phyloP scores from a whole-genome alignment of 163 green algal species.

The Scenedesmus sp. region DNA sequence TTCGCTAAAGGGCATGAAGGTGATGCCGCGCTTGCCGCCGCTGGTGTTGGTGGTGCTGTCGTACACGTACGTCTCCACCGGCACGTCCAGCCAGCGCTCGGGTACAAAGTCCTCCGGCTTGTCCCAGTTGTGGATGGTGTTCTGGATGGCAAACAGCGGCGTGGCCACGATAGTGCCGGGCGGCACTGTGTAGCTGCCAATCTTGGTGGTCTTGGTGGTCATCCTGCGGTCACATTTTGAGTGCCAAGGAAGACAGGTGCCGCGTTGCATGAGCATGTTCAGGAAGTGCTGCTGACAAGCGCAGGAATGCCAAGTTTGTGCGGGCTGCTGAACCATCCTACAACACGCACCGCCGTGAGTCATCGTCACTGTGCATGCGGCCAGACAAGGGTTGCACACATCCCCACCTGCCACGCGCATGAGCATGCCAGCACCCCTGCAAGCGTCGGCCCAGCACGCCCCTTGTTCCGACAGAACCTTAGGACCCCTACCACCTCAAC shows the following conservation, averaged over 20 bases:
- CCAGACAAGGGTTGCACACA: not conserved
- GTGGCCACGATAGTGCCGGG: constrained; percentile 56
- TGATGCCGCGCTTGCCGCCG: constrained; percentile 51
- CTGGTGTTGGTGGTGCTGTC: constrained; percentile 23
- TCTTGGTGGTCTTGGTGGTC: not conserved
- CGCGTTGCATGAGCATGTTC: not conserved
- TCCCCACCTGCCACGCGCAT: not conserved
- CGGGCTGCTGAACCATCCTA: no score
- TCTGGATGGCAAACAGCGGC: constrained; percentile 68
- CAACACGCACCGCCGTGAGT: no score
- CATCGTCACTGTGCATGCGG: not conserved
- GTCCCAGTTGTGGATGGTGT: constrained; percentile 67
- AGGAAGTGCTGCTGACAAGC: no score
- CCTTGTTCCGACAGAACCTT: no score
- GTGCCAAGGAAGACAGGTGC: no score
- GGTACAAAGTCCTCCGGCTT: constrained; percentile 64
- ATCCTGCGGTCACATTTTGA: not conserved
- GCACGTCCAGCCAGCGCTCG: constrained; percentile 70
- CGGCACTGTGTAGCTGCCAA: constrained; percentile 60
- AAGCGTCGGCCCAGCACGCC: no score
- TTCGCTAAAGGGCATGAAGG: constrained; percentile 75
- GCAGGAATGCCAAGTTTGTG: no score
- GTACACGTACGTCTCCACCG: constrained; percentile 68
- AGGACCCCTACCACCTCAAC: not conserved
- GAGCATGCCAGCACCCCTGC: not conserved